Evolutionary conservation across 2,329 filamentous ascomycete genomes (phyloP), one percentile per base, ranked within the genome.

Genomic region (Teratosphaeria nubilosa): DNA sequence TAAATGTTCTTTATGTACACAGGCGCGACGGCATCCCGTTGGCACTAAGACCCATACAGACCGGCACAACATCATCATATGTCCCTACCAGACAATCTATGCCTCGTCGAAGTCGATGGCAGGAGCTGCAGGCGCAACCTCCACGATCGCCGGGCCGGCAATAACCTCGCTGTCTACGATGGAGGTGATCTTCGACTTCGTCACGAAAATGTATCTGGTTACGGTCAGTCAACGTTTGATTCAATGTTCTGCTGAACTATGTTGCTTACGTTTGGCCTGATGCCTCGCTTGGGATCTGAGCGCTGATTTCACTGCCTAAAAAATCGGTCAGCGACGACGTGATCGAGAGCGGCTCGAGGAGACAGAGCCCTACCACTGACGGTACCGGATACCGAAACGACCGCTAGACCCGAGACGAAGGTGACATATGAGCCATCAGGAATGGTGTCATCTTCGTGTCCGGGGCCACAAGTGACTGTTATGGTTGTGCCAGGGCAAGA

Each of bases 111-210:
- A 51, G 45, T 63, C 50, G 20, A 58, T 24, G 22, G 54, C 52
- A 13, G 60, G 59, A 9, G 45, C 31, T 51, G 59, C 51, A 3
- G 62, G 62, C 14, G 32, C 45, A n/a, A 64, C 61, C 53, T 64
- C 63, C n/a, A 64, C 32, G 22, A 64, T 56, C 16, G 63, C 59
- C 20, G 63, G 63, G 16, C 63, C 63, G 53, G 57, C 58, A 6
- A 58, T 31, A 20, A 64, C 52, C 13, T 58, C 52, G 24, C 32
- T 56, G 34, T 61, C 56, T 48, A 59, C 55, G 22, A 66, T 58
- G 2, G 32, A 64, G 32, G 50, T 55, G n/a, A 59, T 57, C 2
- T 62, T 54, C 50, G 55, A 58, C 30, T 51, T 60, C 31, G 62
- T 61, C 34, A 64, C 58, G 56, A 65, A 63, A 30, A 62, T 57